A percentile compares a stretch with the other conserved stretches of the same genome.
phyloP scores from a whole-genome alignment of 2,329 filamentous ascomycete genomes.

The Pseudocercospora cruenta region DNA sequence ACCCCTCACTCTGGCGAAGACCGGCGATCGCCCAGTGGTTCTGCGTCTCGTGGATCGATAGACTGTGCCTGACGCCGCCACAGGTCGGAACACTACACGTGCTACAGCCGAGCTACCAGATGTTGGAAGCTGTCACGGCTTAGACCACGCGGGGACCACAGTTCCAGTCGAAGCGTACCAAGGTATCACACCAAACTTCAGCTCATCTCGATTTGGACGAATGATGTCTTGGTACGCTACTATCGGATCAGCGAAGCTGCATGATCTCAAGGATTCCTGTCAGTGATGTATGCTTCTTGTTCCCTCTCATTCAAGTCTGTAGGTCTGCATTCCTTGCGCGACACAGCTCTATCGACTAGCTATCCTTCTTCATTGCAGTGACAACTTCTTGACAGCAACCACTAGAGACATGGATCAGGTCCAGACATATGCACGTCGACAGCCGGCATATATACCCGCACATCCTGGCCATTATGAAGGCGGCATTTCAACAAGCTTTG shows the following conservation, averaged over 20 bases:
- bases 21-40: not conserved
- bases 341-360: not conserved
- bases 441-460: not conserved
- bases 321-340: not conserved
- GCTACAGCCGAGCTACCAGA: conserved; percentile 2
- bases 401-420: conserved; percentile 5
- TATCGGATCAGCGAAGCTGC: conserved; percentile 4
- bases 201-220: conserved; percentile 4
- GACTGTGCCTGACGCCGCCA: not conserved
- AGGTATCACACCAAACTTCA: conserved; percentile 1
- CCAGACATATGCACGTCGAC: not conserved
- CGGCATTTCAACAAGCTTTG: conserved; percentile 4
- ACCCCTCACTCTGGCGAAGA: not conserved
- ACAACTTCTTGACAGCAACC: not conserved
- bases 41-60: not conserved
- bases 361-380: not conserved
- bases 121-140: not conserved
- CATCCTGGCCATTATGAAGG: not conserved
- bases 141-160: conserved; percentile 2
- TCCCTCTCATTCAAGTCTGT: not conserved
- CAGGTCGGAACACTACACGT: not conserved
- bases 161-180: not conserved
- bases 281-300: conserved; percentile 1
- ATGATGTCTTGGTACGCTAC: conserved; percentile 8
- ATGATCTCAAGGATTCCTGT: not conserved